These are phyloP conservation scores for Didymosphaeria variabile DNA, from an alignment of 2,329 filamentous ascomycete species.

Conservation along the genomic window DNA sequence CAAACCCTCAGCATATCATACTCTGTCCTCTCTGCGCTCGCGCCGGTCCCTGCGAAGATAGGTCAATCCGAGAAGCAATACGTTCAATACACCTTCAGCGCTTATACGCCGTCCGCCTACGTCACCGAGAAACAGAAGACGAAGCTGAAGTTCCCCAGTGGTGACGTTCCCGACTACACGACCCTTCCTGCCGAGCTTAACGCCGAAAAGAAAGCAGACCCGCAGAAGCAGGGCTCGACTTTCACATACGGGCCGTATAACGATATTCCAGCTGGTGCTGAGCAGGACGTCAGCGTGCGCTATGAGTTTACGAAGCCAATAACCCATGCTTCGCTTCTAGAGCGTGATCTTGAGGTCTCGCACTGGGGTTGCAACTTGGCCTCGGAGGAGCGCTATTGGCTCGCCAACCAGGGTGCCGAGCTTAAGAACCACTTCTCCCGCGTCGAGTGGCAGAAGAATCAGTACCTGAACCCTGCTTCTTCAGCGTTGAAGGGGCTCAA, in stretches of 20 bases:
- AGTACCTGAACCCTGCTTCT: conserved; percentile 78
- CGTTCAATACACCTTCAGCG: conserved; percentile 84
- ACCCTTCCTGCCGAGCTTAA: conserved; percentile 68
- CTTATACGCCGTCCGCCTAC: conserved; percentile 86
- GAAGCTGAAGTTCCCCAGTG: conserved; percentile 85
- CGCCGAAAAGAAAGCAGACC: conserved; percentile 70
- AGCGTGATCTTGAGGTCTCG: conserved; percentile 93
- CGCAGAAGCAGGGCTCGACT: conserved; percentile 83
- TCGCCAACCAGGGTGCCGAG: conserved; percentile 86
- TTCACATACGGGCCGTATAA: conserved; percentile 91
- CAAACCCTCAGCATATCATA: conserved; percentile 89
- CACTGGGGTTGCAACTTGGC: conserved; percentile 98
- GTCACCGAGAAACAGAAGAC: conserved; percentile 93
- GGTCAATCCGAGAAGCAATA: conserved; percentile 88
- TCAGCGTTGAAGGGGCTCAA: conserved; percentile 83
- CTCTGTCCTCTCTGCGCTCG: conserved; percentile 79
- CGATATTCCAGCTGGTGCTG: conserved; percentile 79
- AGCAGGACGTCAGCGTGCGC: conserved; percentile 77
- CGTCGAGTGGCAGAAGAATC: conserved; percentile 57
- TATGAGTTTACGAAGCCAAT: conserved; percentile 97
- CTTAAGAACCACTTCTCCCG: conserved; percentile 62
- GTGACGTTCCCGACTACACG: conserved; percentile 85
- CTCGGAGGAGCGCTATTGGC: conserved; percentile 90
- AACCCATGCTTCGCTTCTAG: conserved; percentile 77
- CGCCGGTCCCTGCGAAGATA: conserved; percentile 82